Evolutionary conservation across 192 early-diverging fungal genomes (phyloP).

Genomic region (Gamsiella multidivaricata): DNA sequence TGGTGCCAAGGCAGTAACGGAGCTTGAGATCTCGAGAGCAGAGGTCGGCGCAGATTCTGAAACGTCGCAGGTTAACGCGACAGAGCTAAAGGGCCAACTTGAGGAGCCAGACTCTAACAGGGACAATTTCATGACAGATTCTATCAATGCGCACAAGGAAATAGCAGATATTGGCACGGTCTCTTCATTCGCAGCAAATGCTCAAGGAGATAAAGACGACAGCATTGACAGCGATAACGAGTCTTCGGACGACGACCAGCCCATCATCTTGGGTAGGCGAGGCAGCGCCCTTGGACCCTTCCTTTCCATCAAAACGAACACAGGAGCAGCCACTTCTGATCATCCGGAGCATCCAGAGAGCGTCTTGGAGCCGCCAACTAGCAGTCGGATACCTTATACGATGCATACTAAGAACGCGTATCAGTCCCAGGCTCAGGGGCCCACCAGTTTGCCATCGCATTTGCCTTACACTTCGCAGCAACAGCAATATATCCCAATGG

Average conservation of each 20-base stretch:
- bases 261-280: conserved; percentile 30
- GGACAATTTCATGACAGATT: neutral
- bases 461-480: conserved; percentile 18
- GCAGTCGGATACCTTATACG: conserved; percentile 11
- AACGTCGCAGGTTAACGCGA: too few relatives aligned
- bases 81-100: too few relatives aligned
- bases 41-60: too few relatives aligned
- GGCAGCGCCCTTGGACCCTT: neutral
- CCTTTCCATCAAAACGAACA: neutral
- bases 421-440: conserved; percentile 4
- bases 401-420: neutral
- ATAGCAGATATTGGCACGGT: neutral
- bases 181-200: neutral
- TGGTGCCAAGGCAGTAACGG: too few relatives aligned
- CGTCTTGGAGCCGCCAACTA: neutral
- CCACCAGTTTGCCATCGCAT: conserved; percentile 2
- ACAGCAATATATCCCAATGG: conserved; percentile 12
- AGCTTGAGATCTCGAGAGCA: too few relatives aligned
- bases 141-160: too few relatives aligned
- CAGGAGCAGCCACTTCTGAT: neutral
- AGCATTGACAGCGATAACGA: conserved; percentile 6
- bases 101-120: too few relatives aligned
- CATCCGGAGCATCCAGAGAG: neutral
- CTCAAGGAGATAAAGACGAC: neutral
- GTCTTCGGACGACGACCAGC: conserved; percentile 40